Evolutionary conservation across 495 filamentous ascomycete species (phyloP), one percentile per base, ranked within the genome.

Genomic region (Neurospora sp.): DNA sequence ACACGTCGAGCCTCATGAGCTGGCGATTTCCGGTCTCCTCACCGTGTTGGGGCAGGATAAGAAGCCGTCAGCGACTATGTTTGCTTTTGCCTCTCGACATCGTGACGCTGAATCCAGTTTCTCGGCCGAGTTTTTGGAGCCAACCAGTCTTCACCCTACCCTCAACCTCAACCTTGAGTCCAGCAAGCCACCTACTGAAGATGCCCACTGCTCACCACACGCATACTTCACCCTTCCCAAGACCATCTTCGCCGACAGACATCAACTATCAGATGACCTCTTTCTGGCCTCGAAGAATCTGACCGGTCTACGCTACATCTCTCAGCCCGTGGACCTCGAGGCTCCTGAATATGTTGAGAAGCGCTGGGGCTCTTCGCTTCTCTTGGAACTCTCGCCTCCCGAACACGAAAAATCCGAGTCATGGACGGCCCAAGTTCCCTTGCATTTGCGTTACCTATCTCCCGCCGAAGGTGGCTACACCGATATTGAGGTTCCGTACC

Each of bases 21-120:
- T 97, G 10, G 89, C 90, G 48, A 84, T 98, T 65, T 91, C 90
- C 8, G 96, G 96, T 7, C 86, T 92, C 48, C 83, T 98, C 70
- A 90, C 90, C 5, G 92, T 95, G 11, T 82, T 98, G 1, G 93
- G 93, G 65, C 85, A 92, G 77, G 90, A 94, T 76, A 83, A 85
- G 65, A 88, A 89, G 74, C 86, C 80, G 44, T 83, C 90, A 40
- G 87, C 91, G 42, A 92, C 92, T 0, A 83, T 95, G 72, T 98
- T 99, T 85, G 89, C 92, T n/a, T 97, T 98, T 77, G 90, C 94
- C 27, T 90, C 94, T 9, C 90, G 94, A 0, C 96, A 99, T 78
- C 82, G 80, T 18, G 91, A 96, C 73, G 82, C 86, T 9, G 71
- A 83, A 79, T 44, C 78, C 70, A 76, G 80, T 22, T 86, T 87